Conservation (phyloP, 768 basidiomycete species). For the Boletus rubropictus region DNA sequence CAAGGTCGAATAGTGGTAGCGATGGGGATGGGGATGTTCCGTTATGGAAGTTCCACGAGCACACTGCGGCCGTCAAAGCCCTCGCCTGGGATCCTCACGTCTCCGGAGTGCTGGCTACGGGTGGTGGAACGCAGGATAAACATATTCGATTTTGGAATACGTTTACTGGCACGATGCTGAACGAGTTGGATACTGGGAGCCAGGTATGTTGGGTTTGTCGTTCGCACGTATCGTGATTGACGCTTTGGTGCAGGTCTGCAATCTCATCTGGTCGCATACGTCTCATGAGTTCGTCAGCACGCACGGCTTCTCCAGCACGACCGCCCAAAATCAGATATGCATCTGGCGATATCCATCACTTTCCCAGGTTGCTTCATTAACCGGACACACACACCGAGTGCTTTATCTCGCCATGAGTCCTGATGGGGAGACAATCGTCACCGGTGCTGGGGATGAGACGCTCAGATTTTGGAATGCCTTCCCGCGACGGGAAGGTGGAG, state of each 20-base stretch:
- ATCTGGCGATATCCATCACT: conserved; percentile 93
- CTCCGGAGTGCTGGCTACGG: conserved; percentile 83
- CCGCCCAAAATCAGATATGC: conserved; percentile 93
- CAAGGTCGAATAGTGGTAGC: conserved; percentile 25
- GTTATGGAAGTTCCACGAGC: conserved; percentile 93
- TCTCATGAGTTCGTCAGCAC: conserved; percentile 98
- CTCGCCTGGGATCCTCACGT: conserved; percentile 98
- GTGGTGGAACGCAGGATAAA: conserved; percentile 98
- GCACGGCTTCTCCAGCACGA: conserved; percentile 91
- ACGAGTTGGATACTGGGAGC: conserved; percentile 89
- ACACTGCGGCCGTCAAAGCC: conserved; percentile 95
- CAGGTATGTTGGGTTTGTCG: conserved; percentile 50
- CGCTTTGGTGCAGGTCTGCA: conserved; percentile 70
- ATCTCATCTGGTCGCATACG: conserved; percentile 92
- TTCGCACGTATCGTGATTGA: not conserved
- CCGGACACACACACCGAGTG: conserved; percentile 92
- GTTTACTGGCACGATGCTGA: conserved; percentile 75
- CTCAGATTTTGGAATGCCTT: conserved; percentile 98
- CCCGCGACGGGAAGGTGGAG: conserved; percentile 56
- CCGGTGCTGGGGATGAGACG: conserved; percentile 96
- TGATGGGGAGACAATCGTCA: conserved; percentile 96
- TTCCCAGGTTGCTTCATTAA: conserved; percentile 90
- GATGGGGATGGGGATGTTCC: conserved; percentile 50
- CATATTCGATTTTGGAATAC: conserved; percentile 98
- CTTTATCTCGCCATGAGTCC: conserved; percentile 97